Evolutionary conservation across 768 basidiomycete species (phyloP).

Genomic region (Tricholoma furcatifolium): DNA sequence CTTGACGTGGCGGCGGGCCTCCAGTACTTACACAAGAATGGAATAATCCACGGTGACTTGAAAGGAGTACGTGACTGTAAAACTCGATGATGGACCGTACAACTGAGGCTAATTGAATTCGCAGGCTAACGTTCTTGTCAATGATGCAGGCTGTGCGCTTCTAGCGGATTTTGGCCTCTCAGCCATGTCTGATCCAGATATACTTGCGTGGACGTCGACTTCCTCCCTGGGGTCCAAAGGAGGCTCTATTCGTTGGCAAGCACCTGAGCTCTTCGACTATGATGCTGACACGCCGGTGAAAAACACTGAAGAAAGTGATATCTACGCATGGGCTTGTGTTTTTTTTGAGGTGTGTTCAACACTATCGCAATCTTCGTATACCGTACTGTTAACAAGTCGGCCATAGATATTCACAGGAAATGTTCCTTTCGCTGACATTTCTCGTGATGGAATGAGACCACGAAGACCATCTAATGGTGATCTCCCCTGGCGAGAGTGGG

Average conservation of each 20-base stretch:
- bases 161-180: constrained; percentile 1
- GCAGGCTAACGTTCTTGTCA: constrained; percentile 1
- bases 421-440: too few species aligned
- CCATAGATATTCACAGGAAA: too few species aligned
- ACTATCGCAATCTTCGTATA: too few species aligned
- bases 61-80: background rate
- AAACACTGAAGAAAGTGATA: background rate
- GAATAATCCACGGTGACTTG: constrained; percentile 1
- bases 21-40: background rate
- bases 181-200: background rate
- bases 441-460: too few species aligned
- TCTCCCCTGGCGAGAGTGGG: too few species aligned
- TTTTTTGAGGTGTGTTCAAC: background rate
- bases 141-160: background rate
- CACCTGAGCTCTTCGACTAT: background rate
- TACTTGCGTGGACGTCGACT: background rate
- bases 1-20: background rate
- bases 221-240: background rate
- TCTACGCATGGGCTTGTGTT: background rate
- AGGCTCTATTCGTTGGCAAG: background rate
- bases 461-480: too few species aligned
- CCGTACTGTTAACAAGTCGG: too few species aligned
- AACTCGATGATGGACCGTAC: too few species aligned
- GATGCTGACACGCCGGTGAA: background rate
- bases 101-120: too few species aligned